Conservation (phyloP, 306 rosid species). For the Lathyrus sativus region DNA sequence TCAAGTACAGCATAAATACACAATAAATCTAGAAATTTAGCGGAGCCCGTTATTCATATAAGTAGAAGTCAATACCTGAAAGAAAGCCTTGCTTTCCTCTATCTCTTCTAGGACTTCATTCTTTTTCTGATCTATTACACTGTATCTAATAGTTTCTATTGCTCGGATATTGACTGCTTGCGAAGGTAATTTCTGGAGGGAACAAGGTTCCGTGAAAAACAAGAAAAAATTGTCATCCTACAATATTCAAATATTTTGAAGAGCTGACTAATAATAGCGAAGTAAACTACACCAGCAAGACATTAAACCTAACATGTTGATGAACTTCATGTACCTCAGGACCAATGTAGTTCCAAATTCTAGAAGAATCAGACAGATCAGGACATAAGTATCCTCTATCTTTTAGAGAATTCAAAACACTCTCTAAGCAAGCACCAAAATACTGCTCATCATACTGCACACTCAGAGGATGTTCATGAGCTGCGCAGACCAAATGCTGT, state of each 20-base stretch:
- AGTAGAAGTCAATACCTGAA: conserved; percentile 61
- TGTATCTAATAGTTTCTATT: conserved; percentile 70
- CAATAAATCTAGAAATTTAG: conserved; percentile 17
- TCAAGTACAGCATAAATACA: conserved; percentile 33
- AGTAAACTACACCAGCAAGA: conserved; percentile 38
- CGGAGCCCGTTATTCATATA: background rate
- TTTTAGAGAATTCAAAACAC: conserved; percentile 56
- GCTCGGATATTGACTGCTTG: conserved; percentile 76
- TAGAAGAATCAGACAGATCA: conserved; percentile 52
- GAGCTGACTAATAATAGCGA: conserved; percentile 27
- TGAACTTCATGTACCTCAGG: conserved; percentile 51
- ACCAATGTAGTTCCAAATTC: conserved; percentile 87
- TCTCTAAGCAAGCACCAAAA: conserved; percentile 70
- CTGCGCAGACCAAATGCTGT: conserved; percentile 91
- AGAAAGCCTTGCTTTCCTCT: conserved; percentile 96
- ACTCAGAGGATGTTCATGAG: conserved; percentile 71
- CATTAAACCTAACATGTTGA: conserved; percentile 31
- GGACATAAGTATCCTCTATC: conserved; percentile 60
- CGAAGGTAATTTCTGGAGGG: conserved; percentile 73
- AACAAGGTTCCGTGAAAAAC: conserved; percentile 20
- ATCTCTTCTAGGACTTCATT: conserved; percentile 84
- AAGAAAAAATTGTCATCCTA: conserved; percentile 4
- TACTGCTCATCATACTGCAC: conserved; percentile 67
- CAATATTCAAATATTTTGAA: conserved; percentile 17
- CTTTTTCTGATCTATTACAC: conserved; percentile 60